Percentiles rank a stretch among this genome's conserved stretches.
Conservation (phyloP, 1,284 basidiomycete species). For the Phaffia rhodozyma region DNA sequence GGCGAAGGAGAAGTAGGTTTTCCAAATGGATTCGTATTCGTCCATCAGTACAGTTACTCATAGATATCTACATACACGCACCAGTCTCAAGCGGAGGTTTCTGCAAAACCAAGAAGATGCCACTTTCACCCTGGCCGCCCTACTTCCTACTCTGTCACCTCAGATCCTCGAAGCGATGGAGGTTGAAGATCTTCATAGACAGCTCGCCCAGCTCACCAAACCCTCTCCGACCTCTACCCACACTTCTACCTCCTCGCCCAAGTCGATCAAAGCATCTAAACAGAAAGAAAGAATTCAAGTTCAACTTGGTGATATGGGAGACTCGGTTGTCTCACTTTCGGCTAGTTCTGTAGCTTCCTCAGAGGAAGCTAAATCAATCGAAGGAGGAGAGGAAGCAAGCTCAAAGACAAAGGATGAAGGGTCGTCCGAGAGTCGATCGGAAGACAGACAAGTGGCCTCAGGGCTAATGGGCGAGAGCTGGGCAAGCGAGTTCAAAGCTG, state of each 20-base stretch:
- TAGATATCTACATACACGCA: neutral
- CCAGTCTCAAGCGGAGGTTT: constrained; percentile 62
- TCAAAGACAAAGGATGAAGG: neutral
- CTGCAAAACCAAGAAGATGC: constrained; percentile 69
- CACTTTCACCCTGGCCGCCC: constrained; percentile 65
- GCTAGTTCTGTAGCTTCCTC: no score
- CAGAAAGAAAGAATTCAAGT: neutral
- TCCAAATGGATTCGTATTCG: neutral
- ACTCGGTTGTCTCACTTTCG: no score
- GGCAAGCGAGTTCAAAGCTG: constrained; percentile 9
- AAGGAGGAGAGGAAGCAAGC: neutral
- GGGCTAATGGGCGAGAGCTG: constrained; percentile 11
- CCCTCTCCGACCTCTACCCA: constrained; percentile 10
- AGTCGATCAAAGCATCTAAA: neutral
- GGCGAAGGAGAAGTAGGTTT: constrained; percentile 61
- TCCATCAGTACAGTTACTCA: constrained; percentile 5
- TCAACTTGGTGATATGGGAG: neutral
- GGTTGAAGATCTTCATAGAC: constrained; percentile 62
- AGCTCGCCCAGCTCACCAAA: constrained; percentile 43
- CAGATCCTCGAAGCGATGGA: constrained; percentile 66
- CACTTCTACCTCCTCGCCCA: neutral
- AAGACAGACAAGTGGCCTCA: neutral
- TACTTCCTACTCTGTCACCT: constrained; percentile 61
- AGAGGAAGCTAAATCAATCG: no score
- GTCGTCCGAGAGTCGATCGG: neutral